Evolutionary conservation across 129 eudicot genomes (phyloP).

Genomic region (Arctium minus): DNA sequence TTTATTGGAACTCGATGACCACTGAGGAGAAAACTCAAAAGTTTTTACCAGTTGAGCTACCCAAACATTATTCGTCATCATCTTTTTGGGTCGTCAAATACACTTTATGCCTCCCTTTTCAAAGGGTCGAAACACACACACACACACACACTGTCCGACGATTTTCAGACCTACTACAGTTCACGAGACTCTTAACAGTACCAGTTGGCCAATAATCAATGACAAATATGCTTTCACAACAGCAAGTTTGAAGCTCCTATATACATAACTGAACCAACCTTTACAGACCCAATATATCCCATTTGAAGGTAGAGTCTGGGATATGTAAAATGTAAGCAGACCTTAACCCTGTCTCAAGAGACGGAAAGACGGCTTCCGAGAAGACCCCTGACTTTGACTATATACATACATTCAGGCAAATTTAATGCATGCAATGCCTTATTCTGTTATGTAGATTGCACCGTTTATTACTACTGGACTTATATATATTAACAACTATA

Average conservation of each 20-base stretch:
- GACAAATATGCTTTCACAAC: constrained; percentile 7
- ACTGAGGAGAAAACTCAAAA: too few relatives aligned
- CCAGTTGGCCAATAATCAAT: background rate
- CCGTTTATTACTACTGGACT: constrained; percentile 7
- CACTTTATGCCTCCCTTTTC: background rate
- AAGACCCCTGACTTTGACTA: background rate
- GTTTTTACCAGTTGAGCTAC: too few relatives aligned
- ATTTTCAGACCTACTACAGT: background rate
- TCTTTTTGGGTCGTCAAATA: background rate
- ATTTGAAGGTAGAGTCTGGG: background rate
- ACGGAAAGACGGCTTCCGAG: too few relatives aligned
- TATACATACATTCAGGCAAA: constrained; percentile 22
- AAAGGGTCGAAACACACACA: background rate
- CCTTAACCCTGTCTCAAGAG: background rate
- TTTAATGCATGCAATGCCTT: constrained; percentile 8
- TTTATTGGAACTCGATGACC: too few relatives aligned
- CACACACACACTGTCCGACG: background rate
- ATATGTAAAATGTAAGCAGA: background rate
- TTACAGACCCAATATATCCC: background rate
- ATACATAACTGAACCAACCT: background rate
- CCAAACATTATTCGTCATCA: too few relatives aligned
- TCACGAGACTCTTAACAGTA: background rate
- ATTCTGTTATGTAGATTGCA: constrained; percentile 10
- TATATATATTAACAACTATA: constrained; percentile 11
- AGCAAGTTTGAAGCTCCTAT: constrained; percentile 1